These are phyloP conservation scores for Bipolaris bicolor DNA, from an alignment of 2,329 filamentous ascomycete genomes.

Conservation along the genomic window DNA sequence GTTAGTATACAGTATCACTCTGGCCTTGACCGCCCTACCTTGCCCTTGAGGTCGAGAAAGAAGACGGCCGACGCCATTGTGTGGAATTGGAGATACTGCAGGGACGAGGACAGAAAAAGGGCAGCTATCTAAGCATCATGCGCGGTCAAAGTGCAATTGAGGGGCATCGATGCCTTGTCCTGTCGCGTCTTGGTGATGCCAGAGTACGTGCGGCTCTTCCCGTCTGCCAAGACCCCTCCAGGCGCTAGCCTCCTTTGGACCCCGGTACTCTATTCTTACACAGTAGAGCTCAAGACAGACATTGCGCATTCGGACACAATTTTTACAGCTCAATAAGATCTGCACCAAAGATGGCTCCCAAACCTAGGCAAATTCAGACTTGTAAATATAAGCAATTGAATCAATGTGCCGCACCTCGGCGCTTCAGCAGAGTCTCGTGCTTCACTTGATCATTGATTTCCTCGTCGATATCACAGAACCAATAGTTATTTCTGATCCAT, in stretches of 20 bases:
- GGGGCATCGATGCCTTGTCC: constrained; percentile 11
- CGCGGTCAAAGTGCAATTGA: constrained; percentile 11
- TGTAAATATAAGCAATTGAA: too few relatives aligned
- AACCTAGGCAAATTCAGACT: too few relatives aligned
- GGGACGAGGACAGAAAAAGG: neutral
- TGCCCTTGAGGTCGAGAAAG: constrained; percentile 99
- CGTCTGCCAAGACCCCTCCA: constrained; percentile 9
- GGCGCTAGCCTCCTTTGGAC: neutral
- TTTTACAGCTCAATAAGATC: too few relatives aligned
- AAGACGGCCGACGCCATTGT: constrained; percentile 96
- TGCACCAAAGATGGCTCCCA: too few relatives aligned
- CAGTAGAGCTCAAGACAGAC: neutral
- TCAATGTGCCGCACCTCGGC: too few relatives aligned
- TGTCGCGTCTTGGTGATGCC: constrained; percentile 19
- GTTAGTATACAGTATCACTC: constrained; percentile 36
- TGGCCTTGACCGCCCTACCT: constrained; percentile 64
- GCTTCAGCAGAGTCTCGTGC: too few relatives aligned
- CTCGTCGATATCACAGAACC: too few relatives aligned
- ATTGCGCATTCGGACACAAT: too few relatives aligned
- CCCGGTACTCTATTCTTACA: neutral
- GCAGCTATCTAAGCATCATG: constrained; percentile 19
- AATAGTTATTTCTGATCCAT: too few relatives aligned
- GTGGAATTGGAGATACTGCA: neutral
- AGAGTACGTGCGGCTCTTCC: constrained; percentile 18
- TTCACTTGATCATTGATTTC: too few relatives aligned